Conservation (phyloP, 208 protist species). For the Leptomonas pyrrhocoris region DNA sequence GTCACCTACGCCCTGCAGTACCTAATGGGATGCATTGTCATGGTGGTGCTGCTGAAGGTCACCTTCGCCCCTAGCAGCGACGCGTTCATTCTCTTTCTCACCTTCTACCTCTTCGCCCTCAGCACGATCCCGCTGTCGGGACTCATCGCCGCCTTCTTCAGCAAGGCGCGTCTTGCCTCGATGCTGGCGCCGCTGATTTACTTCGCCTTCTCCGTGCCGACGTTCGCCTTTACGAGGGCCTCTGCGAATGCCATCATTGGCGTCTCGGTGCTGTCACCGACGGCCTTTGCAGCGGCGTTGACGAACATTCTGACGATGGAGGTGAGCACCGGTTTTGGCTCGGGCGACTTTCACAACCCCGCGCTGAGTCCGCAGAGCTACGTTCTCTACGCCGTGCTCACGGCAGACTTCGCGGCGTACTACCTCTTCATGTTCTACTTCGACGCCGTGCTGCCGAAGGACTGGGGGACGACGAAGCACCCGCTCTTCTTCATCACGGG, state of each 20-base stretch:
- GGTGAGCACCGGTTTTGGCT: slow-evolving; percentile 27
- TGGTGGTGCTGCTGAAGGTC: slow-evolving; percentile 50
- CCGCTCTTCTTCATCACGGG: slow-evolving; percentile 74
- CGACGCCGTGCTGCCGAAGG: slow-evolving; percentile 68
- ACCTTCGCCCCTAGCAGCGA: slow-evolving; percentile 53
- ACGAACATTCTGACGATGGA: slow-evolving; percentile 46
- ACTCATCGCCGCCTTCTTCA: slow-evolving; percentile 73
- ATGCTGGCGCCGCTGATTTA: slow-evolving; percentile 72
- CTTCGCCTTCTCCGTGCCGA: slow-evolving; percentile 62
- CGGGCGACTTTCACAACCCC: slow-evolving; percentile 27
- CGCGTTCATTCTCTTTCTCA: slow-evolving; percentile 57
- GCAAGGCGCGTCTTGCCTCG: slow-evolving; percentile 61
- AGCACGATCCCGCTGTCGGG: slow-evolving; percentile 59
- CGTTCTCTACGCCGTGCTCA: slow-evolving; percentile 30
- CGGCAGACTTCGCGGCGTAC: slow-evolving; percentile 63
- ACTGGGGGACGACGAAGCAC: slow-evolving; percentile 62
- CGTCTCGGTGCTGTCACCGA: slow-evolving; percentile 57
- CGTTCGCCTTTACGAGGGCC: slow-evolving; percentile 62
- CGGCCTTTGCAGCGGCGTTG: slow-evolving; percentile 48
- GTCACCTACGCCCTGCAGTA: slow-evolving; percentile 62
- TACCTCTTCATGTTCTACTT: slow-evolving; percentile 71
- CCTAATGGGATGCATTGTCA: slow-evolving; percentile 46
- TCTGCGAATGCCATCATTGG: slow-evolving; percentile 25
- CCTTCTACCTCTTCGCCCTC: slow-evolving; percentile 56
- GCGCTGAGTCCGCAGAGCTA: slow-evolving; percentile 26